A percentile compares a stretch with the other conserved stretches of the same genome.
phyloP scores from a whole-genome alignment of 2,329 filamentous ascomycete genomes.

The Pseudonectria buxi region DNA sequence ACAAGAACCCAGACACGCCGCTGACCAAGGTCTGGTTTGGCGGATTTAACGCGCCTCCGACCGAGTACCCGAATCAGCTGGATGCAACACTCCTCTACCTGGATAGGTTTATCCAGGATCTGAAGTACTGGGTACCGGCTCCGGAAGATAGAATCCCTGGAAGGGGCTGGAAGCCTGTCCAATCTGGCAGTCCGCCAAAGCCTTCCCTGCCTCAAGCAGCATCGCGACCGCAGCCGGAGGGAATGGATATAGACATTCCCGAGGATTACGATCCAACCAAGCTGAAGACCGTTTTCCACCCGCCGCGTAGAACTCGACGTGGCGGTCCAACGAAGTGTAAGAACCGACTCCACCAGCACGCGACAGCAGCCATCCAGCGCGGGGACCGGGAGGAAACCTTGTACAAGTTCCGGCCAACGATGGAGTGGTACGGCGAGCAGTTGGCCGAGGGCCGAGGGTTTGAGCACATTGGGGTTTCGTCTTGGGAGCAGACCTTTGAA shows the following conservation, averaged over 20 bases:
- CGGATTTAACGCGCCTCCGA: slow-evolving; percentile 21
- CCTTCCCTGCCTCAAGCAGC: not conserved
- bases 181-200: slow-evolving; percentile 4
- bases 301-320: slow-evolving; percentile 29
- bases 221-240: slow-evolving; percentile 5
- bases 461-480: slow-evolving; percentile 40
- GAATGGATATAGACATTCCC: slow-evolving; percentile 14
- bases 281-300: slow-evolving; percentile 39
- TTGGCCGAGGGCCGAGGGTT: slow-evolving; percentile 40
- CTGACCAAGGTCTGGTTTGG: slow-evolving; percentile 42
- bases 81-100: slow-evolving; percentile 38
- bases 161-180: slow-evolving; percentile 34
- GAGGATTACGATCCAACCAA: slow-evolving; percentile 12
- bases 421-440: slow-evolving; percentile 46
- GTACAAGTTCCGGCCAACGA: slow-evolving; percentile 41
- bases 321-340: slow-evolving; percentile 25
- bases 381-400: slow-evolving; percentile 5
- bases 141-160: slow-evolving; percentile 17
- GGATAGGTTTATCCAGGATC: slow-evolving; percentile 23
- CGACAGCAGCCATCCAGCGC: slow-evolving; percentile 11
- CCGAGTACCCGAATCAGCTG: slow-evolving; percentile 26
- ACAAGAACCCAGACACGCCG: slow-evolving; percentile 25
- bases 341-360: slow-evolving; percentile 39
- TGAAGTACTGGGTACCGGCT: slow-evolving; percentile 32
- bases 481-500: slow-evolving; percentile 36